These are phyloP conservation scores for Novymonas esmeraldas DNA, from an alignment of 208 protist genomes.

Conservation along the genomic window DNA sequence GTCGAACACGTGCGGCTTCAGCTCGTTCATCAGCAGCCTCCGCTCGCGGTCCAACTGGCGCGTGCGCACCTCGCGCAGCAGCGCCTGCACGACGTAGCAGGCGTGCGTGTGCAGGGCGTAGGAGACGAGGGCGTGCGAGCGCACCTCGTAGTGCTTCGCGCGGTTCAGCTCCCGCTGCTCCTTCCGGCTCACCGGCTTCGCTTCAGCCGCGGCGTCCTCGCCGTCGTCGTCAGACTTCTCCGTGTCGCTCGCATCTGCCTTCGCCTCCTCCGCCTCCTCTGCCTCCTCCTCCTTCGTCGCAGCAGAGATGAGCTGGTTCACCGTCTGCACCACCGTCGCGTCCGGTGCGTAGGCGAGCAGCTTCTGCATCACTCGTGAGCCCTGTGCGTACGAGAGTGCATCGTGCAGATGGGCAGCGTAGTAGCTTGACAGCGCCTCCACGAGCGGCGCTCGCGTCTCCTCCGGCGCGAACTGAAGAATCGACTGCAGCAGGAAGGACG, in stretches of 20 bases:
- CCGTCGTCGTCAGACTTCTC: conserved; percentile 16
- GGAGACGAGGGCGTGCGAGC: conserved; percentile 64
- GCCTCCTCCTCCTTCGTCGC: conserved; percentile 47
- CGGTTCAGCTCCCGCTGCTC: conserved; percentile 72
- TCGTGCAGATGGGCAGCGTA: conserved; percentile 52
- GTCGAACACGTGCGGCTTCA: conserved; percentile 89
- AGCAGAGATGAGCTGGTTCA: conserved; percentile 42
- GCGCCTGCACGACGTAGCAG: conserved; percentile 81
- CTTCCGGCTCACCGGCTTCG: conserved; percentile 39
- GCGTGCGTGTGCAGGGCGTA: conserved; percentile 82
- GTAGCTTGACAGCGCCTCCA: conserved; percentile 35
- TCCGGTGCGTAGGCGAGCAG: conserved; percentile 74
- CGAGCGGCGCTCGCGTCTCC: conserved; percentile 47
- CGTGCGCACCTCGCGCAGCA: conserved; percentile 70
- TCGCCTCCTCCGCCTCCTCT: conserved; percentile 36
- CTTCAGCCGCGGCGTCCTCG: conserved; percentile 21
- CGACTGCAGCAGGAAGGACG: conserved; percentile 75
- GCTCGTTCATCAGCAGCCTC: conserved; percentile 76
- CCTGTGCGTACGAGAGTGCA: conserved; percentile 65
- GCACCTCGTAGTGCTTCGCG: conserved; percentile 62
- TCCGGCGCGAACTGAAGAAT: conserved; percentile 58
- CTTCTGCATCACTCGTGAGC: conserved; percentile 89
- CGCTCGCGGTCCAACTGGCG: conserved; percentile 67
- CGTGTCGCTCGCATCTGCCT: conserved; percentile 4
- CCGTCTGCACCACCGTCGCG: conserved; percentile 49